A percentile compares a stretch with the other conserved stretches of the same genome.
Conservation (phyloP, 1,284 basidiomycete species). For the Malassezia brasiliensis region DNA sequence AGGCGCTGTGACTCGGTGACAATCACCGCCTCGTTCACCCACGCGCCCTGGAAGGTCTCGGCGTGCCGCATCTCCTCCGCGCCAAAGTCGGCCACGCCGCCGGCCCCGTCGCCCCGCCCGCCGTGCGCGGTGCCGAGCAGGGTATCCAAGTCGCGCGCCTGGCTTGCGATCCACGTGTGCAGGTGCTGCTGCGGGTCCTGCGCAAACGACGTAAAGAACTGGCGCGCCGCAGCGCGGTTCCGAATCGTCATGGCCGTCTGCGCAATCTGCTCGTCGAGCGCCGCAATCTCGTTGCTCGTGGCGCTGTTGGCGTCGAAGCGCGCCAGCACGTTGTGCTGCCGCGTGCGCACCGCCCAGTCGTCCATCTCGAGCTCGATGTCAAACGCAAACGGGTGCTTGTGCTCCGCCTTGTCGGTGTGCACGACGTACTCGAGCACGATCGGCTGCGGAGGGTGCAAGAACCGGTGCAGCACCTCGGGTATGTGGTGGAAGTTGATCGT, state of each 20-base stretch:
- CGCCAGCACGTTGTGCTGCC: constrained; percentile 66
- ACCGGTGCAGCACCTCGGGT: constrained; percentile 74
- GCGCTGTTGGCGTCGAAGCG: constrained; percentile 58
- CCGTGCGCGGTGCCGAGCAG: constrained; percentile 53
- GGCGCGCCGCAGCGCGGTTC: constrained; percentile 72
- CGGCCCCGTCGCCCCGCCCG: constrained; percentile 7
- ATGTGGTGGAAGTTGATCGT: constrained; percentile 73
- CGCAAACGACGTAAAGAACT: constrained; percentile 76
- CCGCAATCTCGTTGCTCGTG: constrained; percentile 57
- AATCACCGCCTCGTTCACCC: constrained; percentile 55
- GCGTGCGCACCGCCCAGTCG: constrained; percentile 63
- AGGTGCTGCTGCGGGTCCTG: constrained; percentile 71
- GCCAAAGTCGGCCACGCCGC: constrained; percentile 52
- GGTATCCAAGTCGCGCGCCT: constrained; percentile 77
- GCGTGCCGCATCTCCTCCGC: constrained; percentile 78
- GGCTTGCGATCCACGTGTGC: constrained; percentile 78
- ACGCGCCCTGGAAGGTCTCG: constrained; percentile 78
- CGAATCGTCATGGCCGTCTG: constrained; percentile 56
- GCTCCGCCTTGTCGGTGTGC: constrained; percentile 43
- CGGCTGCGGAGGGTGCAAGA: constrained; percentile 68
- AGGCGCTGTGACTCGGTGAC: constrained; percentile 39
- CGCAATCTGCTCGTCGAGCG: constrained; percentile 62
- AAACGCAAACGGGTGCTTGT: constrained; percentile 56
- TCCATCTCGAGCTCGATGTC: constrained; percentile 85
- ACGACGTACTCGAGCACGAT: constrained; percentile 67